These are phyloP conservation scores for Candida buenavistaensis DNA, from an alignment of 1,139 yeast species.

Conservation along the genomic window DNA sequence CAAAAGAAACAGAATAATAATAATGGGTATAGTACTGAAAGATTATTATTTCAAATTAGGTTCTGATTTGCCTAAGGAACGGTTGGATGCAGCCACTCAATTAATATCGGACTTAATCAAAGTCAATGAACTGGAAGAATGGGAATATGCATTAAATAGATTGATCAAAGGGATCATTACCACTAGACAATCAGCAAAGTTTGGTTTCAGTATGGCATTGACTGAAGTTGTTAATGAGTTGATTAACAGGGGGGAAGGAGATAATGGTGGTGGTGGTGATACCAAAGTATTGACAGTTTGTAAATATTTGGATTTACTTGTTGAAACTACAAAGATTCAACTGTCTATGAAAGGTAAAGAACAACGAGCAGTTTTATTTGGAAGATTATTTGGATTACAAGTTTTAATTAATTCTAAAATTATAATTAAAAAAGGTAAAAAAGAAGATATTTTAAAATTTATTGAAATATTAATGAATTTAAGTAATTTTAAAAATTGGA, in stretches of 20 bases:
- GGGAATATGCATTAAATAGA: slow-evolving; percentile 80
- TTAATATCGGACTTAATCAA: slow-evolving; percentile 59
- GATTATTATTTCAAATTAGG: slow-evolving; percentile 81
- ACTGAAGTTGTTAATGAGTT: slow-evolving; percentile 67
- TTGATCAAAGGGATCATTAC: slow-evolving; percentile 80
- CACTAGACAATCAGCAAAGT: slow-evolving; percentile 77
- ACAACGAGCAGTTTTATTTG: slow-evolving; percentile 78
- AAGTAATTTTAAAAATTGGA: slow-evolving; percentile 74
- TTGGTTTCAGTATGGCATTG: slow-evolving; percentile 87
- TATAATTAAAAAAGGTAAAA: slow-evolving; percentile 35
- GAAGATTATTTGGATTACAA: slow-evolving; percentile 82
- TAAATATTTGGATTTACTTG: slow-evolving; percentile 45
- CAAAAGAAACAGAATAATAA: too few species aligned
- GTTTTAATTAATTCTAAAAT: slow-evolving; percentile 62
- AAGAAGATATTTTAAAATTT: slow-evolving; percentile 36
- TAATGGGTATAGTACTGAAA: too few species aligned
- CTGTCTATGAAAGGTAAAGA: slow-evolving; percentile 74
- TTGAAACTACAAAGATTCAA: slow-evolving; percentile 41
- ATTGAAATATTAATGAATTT: slow-evolving; percentile 54
- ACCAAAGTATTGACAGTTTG: slow-evolving; percentile 27
- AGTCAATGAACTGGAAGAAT: slow-evolving; percentile 54
- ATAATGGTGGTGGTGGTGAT: too few species aligned
- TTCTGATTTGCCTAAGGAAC: slow-evolving; percentile 71
- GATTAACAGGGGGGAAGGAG: slow-evolving; percentile 24
- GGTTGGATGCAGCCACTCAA: slow-evolving; percentile 70